These are phyloP conservation scores for Starmerella sp. DNA, from an alignment of 805 yeast genomes.

Conservation along the genomic window DNA sequence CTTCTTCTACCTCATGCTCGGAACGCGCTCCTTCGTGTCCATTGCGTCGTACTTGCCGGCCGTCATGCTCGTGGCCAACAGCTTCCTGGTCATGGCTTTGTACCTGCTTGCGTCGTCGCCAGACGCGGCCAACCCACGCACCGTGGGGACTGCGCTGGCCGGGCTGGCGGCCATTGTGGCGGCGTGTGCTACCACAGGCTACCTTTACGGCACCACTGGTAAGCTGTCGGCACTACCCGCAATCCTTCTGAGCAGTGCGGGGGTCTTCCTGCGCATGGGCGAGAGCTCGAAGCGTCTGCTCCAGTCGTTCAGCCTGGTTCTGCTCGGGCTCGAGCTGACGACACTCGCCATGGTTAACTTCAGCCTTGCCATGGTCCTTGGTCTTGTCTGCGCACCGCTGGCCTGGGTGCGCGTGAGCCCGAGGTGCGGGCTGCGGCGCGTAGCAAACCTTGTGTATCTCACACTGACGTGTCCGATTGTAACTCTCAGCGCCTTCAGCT, in stretches of 20 bases:
- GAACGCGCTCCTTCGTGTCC: conserved; percentile 74
- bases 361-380: conserved; percentile 62
- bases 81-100: conserved; percentile 62
- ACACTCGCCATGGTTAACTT: conserved; percentile 74
- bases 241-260: not conserved
- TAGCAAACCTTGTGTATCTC: not conserved
- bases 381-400: conserved; percentile 64
- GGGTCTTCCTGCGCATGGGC: not conserved
- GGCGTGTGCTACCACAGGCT: conserved; percentile 26
- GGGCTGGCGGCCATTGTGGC: conserved; percentile 24
- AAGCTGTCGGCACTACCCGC: not conserved
- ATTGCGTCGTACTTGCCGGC: conserved; percentile 89
- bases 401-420: conserved; percentile 41
- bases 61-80: conserved; percentile 57
- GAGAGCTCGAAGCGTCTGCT: conserved; percentile 20
- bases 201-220: not conserved
- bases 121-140: not conserved
- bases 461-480: conserved; percentile 38
- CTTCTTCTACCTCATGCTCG: conserved; percentile 74
- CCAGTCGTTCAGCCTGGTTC: conserved; percentile 42
- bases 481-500: conserved; percentile 29
- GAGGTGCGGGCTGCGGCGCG: conserved; percentile 19
- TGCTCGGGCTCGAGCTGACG: conserved; percentile 56
- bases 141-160: not conserved
- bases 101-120: conserved; percentile 6